phyloP scores from a whole-genome alignment of 768 basidiomycete genomes.

The Pisolithus orientalis region DNA sequence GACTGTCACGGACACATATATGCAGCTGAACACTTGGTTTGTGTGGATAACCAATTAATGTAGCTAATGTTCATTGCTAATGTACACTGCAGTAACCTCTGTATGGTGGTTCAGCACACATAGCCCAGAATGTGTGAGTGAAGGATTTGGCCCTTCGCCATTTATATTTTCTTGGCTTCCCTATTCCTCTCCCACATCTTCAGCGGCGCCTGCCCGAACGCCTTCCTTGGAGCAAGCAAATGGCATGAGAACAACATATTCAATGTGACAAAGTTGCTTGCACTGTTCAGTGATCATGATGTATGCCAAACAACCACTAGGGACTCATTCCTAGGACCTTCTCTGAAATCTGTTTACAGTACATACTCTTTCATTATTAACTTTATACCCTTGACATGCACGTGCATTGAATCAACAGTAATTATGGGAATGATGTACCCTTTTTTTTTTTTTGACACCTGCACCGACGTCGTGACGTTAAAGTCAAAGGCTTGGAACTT shows the following conservation, averaged over 20 bases:
- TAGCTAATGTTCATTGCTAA: neutral
- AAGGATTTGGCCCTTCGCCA: no score
- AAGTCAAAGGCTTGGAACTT: neutral
- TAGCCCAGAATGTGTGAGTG: no score
- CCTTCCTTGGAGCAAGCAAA: conserved; percentile 57
- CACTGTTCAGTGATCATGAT: neutral
- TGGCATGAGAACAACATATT: conserved; percentile 73
- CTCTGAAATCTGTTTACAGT: conserved; percentile 26
- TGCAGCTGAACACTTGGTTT: neutral
- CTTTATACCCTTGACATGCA: conserved; percentile 19
- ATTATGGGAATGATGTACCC: no score
- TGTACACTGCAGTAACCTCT: neutral
- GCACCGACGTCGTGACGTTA: no score
- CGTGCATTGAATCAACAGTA: conserved; percentile 34
- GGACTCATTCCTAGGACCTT: conserved; percentile 39
- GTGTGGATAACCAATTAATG: neutral
- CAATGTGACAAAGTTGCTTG: conserved; percentile 73
- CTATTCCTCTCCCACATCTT: conserved; percentile 40
- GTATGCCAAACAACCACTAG: neutral
- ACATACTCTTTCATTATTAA: no score
- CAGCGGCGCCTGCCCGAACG: conserved; percentile 39
- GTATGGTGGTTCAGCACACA: no score
- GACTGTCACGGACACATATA: conserved; percentile 9
- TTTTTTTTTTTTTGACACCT: no score
- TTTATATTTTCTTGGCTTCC: conserved; percentile 32